These are phyloP conservation scores for Tulasnella sp. DNA, from an alignment of 768 basidiomycete species.

Conservation along the genomic window DNA sequence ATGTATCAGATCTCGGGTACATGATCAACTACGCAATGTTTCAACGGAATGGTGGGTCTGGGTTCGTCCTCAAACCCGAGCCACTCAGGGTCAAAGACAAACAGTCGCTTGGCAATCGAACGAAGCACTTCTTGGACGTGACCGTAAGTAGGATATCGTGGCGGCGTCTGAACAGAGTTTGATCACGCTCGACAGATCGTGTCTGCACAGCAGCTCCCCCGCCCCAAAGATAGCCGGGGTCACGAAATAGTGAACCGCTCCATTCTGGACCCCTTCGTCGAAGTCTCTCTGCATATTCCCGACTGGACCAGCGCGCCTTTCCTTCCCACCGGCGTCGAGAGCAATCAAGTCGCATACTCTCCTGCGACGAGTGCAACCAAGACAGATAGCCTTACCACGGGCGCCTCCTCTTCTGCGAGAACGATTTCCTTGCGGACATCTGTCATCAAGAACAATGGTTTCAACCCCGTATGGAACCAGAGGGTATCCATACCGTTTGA, in stretches of 20 bases:
- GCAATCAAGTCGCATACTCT: not conserved
- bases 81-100: conserved; percentile 57
- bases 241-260: conserved; percentile 49
- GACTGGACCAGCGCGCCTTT: conserved; percentile 43
- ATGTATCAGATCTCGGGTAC: conserved; percentile 69
- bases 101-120: conserved; percentile 39
- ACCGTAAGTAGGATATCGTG: no score
- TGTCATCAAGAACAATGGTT: conserved; percentile 72
- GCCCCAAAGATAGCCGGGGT: conserved; percentile 46
- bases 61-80: conserved; percentile 82
- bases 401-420: conserved; percentile 24
- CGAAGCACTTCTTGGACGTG: conserved; percentile 50
- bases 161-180: not conserved
- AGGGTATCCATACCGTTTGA: conserved; percentile 57
- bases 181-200: conserved; percentile 36
- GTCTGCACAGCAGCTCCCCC: conserved; percentile 83
- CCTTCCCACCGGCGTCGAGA: conserved; percentile 20
- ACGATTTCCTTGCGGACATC: conserved; percentile 46
- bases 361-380: conserved; percentile 19
- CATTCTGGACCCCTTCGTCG: conserved; percentile 61
- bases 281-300: conserved; percentile 64
- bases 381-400: not conserved
- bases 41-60: conserved; percentile 71
- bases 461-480: conserved; percentile 85
- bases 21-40: conserved; percentile 97